phyloP scores from a whole-genome alignment of 2,329 filamentous ascomycete species.

The Arthroderma sp. region DNA sequence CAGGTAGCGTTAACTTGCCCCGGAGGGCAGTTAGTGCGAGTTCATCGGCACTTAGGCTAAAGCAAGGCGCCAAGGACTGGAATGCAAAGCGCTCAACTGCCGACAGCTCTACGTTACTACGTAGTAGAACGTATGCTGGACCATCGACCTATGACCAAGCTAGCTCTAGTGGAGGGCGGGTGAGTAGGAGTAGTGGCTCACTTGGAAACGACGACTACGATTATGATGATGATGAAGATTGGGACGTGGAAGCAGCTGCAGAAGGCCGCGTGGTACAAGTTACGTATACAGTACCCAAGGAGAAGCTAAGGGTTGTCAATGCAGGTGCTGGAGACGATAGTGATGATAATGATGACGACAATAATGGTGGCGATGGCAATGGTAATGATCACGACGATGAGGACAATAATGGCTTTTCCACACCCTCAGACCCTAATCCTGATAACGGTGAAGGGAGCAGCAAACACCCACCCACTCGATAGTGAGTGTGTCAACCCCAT shows the following conservation, averaged over 20 bases:
- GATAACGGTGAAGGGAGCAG: not conserved
- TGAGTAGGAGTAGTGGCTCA: slow-evolving; percentile 4
- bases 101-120: slow-evolving; percentile 8
- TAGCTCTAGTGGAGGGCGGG: not conserved
- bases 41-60: slow-evolving; percentile 35
- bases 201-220: slow-evolving; percentile 10
- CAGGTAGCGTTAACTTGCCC: slow-evolving; percentile 16
- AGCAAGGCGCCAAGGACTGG: slow-evolving; percentile 42
- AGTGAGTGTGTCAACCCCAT: not conserved
- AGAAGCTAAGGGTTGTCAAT: slow-evolving; percentile 81
- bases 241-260: slow-evolving; percentile 63
- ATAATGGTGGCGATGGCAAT: not conserved
- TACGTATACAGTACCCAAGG: slow-evolving; percentile 88
- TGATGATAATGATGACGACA: slow-evolving; percentile 12
- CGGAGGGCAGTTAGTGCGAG: slow-evolving; percentile 37
- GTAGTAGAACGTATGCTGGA: slow-evolving; percentile 3
- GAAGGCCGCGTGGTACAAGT: slow-evolving; percentile 62
- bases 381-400: not conserved
- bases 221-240: slow-evolving; percentile 40
- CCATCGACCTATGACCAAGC: slow-evolving; percentile 3
- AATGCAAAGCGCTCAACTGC: slow-evolving; percentile 22
- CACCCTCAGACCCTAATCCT: not conserved
- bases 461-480: not conserved
- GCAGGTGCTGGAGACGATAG: slow-evolving; percentile 36
- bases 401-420: not conserved